Evolutionary conservation across 2,329 filamentous ascomycete species (phyloP).

Genomic region (Macroventuria anomochaeta): DNA sequence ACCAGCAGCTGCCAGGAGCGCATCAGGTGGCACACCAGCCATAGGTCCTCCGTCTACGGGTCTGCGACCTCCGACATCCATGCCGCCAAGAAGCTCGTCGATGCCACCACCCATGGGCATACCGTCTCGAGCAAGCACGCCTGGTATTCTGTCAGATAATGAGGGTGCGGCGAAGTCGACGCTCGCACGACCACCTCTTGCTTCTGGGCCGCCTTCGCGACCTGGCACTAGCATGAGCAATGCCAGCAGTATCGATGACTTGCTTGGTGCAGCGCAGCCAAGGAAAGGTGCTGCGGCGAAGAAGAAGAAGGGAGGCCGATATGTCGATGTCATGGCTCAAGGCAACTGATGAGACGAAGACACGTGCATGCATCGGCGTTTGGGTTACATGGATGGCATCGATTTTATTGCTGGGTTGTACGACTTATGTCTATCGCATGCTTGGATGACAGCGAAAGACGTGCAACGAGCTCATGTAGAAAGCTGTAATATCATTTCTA

Average conservation of each 20-base stretch:
- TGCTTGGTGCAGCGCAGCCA: conserved; percentile 76
- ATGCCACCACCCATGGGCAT: conserved; percentile 46
- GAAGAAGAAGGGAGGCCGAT: conserved; percentile 84
- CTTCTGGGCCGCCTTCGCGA: conserved; percentile 42
- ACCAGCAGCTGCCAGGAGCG: conserved; percentile 50
- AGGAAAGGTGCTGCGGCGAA: conserved; percentile 64
- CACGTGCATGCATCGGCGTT: conserved; percentile 3
- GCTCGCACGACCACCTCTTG: conserved; percentile 34
- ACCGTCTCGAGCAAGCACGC: conserved; percentile 42
- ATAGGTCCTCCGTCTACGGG: conserved; percentile 25
- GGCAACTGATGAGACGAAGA: conserved; percentile 7
- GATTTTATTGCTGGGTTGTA: neutral
- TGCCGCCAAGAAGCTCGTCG: conserved; percentile 41
- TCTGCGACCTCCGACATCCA: conserved; percentile 25
- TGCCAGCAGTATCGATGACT: conserved; percentile 92
- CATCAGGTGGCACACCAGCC: conserved; percentile 58
- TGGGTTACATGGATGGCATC: neutral
- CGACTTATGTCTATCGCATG: neutral
- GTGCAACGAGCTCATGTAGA: conserved; percentile 5
- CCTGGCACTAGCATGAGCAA: conserved; percentile 85
- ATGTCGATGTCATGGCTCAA: conserved; percentile 86
- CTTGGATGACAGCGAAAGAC: neutral
- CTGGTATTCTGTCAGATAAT: conserved; percentile 40
- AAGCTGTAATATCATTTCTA: conserved; percentile 7
- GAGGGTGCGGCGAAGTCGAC: conserved; percentile 32